Percentiles rank a stretch among this genome's conserved stretches.
phyloP scores from a whole-genome alignment of 345 rosid species.

The Fremontodendron californicum region DNA sequence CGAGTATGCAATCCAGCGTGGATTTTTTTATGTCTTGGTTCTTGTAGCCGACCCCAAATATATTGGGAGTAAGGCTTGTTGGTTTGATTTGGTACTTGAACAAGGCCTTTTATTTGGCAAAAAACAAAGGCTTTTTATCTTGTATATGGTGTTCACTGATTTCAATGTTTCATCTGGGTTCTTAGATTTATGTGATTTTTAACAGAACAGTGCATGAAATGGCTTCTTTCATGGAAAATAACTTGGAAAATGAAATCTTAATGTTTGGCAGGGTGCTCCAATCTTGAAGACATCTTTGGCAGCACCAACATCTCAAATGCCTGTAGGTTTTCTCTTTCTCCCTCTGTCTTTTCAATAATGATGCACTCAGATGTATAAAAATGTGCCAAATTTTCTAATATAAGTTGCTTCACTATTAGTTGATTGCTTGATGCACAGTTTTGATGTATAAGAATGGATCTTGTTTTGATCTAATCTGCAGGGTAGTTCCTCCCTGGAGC shows the following conservation, averaged over 20 bases:
- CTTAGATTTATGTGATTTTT: neutral
- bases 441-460: neutral
- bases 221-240: neutral
- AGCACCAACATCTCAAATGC: conserved; percentile 53
- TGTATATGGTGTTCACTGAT: neutral
- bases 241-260: conserved; percentile 4
- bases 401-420: neutral
- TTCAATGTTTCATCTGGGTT: neutral
- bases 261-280: conserved; percentile 64
- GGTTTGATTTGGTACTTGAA: neutral
- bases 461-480: conserved; percentile 37
- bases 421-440: neutral
- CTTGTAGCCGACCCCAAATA: neutral
- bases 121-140: neutral
- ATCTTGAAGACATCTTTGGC: conserved; percentile 69
- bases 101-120: neutral
- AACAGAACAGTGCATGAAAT: neutral
- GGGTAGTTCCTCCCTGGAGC: conserved; percentile 55
- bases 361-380: neutral
- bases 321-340: conserved; percentile 36
- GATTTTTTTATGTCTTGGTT: neutral
- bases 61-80: neutral
- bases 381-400: neutral
- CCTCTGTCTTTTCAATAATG: neutral
- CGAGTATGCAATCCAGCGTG: neutral